Conservation (phyloP, 106 monocot genomes). For the Phalaenopsis equestris region DNA sequence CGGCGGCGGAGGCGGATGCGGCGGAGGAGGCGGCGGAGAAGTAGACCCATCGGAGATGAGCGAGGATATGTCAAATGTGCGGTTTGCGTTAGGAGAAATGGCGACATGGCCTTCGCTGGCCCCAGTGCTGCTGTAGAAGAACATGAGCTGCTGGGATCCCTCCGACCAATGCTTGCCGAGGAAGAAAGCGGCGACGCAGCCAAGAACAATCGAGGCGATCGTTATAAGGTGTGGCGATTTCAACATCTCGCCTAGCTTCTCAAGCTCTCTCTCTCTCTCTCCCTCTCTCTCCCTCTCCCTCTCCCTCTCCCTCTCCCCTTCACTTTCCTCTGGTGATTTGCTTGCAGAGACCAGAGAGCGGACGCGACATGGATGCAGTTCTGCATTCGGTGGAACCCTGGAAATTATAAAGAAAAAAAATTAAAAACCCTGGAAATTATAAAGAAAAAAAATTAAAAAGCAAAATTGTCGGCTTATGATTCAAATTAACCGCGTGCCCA, state of each 20-base stretch:
- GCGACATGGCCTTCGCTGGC: slow-evolving; percentile 12
- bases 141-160: slow-evolving; percentile 16
- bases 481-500: too few relatives aligned
- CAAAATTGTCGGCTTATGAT: too few relatives aligned
- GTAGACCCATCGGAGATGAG: slow-evolving; percentile 12
- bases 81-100: slow-evolving; percentile 30
- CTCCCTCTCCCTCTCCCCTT: not conserved
- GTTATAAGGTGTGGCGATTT: slow-evolving; percentile 6
- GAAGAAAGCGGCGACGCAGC: slow-evolving; percentile 50
- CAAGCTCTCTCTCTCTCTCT: not conserved
- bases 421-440: not conserved
- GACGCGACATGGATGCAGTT: not conserved
- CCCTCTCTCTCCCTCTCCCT: not conserved
- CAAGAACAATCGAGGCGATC: slow-evolving; percentile 19
- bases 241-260: not conserved
- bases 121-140: slow-evolving; percentile 14
- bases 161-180: slow-evolving; percentile 56
- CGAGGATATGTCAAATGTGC: slow-evolving; percentile 7
- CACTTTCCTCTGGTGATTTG: not conserved
- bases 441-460: too few relatives aligned
- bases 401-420: not conserved
- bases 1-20: slow-evolving; percentile 21
- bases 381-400: not conserved
- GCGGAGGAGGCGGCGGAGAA: slow-evolving; percentile 24
- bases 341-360: not conserved